Conservation (phyloP, 2,329 filamentous ascomycete species). For the Aspergillus novofumigatus region DNA sequence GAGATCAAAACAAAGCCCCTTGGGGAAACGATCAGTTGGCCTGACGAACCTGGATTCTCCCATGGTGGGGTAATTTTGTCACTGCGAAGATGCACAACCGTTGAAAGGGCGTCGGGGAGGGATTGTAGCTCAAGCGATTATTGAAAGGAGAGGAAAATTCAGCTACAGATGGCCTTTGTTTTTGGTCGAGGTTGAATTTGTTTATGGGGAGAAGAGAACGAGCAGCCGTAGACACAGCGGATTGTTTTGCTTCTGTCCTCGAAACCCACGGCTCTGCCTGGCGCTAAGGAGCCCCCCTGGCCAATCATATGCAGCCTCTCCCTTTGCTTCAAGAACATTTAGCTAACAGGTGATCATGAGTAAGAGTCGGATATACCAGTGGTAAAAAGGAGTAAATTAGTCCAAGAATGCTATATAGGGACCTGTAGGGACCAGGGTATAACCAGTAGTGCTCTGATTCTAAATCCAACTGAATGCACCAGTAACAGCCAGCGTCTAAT, state of each 20-base stretch:
- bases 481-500: background rate
- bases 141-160: background rate
- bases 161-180: background rate
- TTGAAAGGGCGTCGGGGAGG: conserved; percentile 2
- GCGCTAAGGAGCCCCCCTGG: conserved; percentile 15
- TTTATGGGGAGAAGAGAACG: conserved; percentile 13
- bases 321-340: background rate
- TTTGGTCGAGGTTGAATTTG: conserved; percentile 3
- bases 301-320: conserved; percentile 14
- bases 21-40: conserved; percentile 9
- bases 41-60: conserved; percentile 58
- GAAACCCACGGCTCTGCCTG: conserved; percentile 21
- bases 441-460: background rate
- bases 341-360: background rate
- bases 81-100: conserved; percentile 4
- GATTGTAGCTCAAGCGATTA: background rate
- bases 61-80: conserved; percentile 47
- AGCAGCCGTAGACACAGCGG: conserved; percentile 8
- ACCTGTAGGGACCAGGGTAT: background rate
- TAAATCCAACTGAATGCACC: background rate
- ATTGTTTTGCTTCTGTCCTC: conserved; percentile 24
- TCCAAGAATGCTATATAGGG: background rate
- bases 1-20: conserved; percentile 10
- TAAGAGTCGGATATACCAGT: background rate
- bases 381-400: background rate